Conservation (phyloP, 805 yeast genomes). For the Yarrowia sp. region DNA sequence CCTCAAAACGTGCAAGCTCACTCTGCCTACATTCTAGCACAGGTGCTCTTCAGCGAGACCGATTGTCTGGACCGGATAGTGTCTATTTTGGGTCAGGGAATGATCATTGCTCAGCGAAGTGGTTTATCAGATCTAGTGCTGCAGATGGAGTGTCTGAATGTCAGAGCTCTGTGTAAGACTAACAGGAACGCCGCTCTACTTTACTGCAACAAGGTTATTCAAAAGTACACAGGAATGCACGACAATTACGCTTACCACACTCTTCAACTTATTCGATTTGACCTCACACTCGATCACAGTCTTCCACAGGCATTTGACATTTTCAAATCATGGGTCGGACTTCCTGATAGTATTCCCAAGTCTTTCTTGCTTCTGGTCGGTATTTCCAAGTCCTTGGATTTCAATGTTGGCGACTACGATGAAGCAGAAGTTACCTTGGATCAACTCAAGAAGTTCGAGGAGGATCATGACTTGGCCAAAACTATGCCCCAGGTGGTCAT, state of each 20-base stretch:
- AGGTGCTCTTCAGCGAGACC: conserved; percentile 38
- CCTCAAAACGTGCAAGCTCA: conserved; percentile 25
- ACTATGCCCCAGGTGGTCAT: conserved; percentile 3
- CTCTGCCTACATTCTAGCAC: conserved; percentile 29
- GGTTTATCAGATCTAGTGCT: conserved; percentile 22
- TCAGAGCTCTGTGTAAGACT: conserved; percentile 19
- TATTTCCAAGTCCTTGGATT: neutral
- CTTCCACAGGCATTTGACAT: conserved; percentile 14
- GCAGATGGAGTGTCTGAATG: conserved; percentile 38
- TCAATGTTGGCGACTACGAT: neutral
- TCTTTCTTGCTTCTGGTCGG: conserved; percentile 6
- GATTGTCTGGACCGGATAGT: conserved; percentile 21
- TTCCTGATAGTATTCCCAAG: conserved; percentile 25
- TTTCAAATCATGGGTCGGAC: neutral
- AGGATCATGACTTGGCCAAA: neutral
- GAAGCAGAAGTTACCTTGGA: neutral
- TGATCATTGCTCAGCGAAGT: conserved; percentile 8
- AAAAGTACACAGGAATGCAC: neutral
- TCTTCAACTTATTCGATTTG: conserved; percentile 5
- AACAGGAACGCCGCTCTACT: conserved; percentile 20
- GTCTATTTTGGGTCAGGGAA: conserved; percentile 34
- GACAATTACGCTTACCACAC: conserved; percentile 20
- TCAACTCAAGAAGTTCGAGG: neutral
- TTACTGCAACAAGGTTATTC: conserved; percentile 2
- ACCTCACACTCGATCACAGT: conserved; percentile 3